phyloP scores from a whole-genome alignment of 1,139 yeast species.

The Williopsis jadinii region DNA sequence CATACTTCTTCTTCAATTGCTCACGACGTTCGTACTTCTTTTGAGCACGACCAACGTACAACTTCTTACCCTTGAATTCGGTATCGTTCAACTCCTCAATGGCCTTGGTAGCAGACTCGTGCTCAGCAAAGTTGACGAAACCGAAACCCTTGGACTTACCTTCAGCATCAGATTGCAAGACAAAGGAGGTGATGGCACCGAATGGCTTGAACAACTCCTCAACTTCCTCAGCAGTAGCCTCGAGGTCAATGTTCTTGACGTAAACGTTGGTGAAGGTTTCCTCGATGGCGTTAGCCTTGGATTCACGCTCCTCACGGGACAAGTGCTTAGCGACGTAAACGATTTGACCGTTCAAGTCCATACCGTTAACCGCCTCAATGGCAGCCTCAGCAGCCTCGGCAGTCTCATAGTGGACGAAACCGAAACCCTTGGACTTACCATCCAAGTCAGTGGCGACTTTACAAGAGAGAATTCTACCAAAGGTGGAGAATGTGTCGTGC shows the following conservation, averaged over 20 bases:
- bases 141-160: slow-evolving; percentile 96
- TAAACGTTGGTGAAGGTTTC: slow-evolving; percentile 94
- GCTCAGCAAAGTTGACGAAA: slow-evolving; percentile 84
- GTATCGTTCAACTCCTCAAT: slow-evolving; percentile 87
- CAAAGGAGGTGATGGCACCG: slow-evolving; percentile 83
- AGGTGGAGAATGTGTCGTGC: slow-evolving; percentile 96
- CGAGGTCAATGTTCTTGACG: slow-evolving; percentile 81
- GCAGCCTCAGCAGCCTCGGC: slow-evolving; percentile 93
- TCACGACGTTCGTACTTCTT: slow-evolving; percentile 97
- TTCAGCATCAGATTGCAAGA: slow-evolving; percentile 74
- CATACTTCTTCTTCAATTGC: slow-evolving; percentile 94
- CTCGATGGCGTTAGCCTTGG: slow-evolving; percentile 86
- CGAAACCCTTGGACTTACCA: slow-evolving; percentile 93
- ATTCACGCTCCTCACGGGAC: slow-evolving; percentile 90
- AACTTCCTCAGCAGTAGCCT: slow-evolving; percentile 67
- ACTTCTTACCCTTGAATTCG: slow-evolving; percentile 77
- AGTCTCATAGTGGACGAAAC: slow-evolving; percentile 95
- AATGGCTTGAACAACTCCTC: slow-evolving; percentile 61
- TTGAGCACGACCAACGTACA: slow-evolving; percentile 98
- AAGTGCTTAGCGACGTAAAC: slow-evolving; percentile 95
- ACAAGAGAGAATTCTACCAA: slow-evolving; percentile 93
- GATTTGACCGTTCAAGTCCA: slow-evolving; percentile 95
- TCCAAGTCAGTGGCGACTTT: slow-evolving; percentile 92
- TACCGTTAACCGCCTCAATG: slow-evolving; percentile 96
- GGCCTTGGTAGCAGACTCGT: slow-evolving; percentile 84